Percentiles rank a stretch among this genome's conserved stretches.
Conservation (phyloP, 2,329 filamentous ascomycete genomes). For the Raffaelea deltoideospora region DNA sequence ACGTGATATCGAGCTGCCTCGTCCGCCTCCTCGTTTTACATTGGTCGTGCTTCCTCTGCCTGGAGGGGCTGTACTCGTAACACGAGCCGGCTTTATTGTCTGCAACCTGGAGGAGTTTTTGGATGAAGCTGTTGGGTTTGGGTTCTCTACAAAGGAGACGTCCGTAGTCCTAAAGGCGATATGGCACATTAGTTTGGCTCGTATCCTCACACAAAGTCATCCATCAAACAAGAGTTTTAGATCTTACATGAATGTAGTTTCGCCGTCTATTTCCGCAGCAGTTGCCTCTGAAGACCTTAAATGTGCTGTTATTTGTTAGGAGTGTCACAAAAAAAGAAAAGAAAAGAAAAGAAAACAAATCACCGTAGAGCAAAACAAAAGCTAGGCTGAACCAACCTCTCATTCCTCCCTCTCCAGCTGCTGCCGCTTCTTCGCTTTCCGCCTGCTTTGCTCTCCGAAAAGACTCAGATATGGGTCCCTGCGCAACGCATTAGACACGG, state of each 20-base stretch:
- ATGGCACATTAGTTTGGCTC: constrained; percentile 5
- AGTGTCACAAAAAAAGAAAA: not conserved
- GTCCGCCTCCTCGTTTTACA: no score
- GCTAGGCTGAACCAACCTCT: no score
- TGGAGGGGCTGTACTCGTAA: no score
- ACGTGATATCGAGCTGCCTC: constrained; percentile 15
- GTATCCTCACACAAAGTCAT: constrained; percentile 8
- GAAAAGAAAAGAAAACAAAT: no score
- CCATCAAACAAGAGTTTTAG: constrained; percentile 27
- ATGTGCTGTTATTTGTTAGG: constrained; percentile 10
- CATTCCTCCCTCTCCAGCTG: not conserved
- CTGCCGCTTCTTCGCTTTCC: constrained; percentile 29
- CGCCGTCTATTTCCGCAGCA: constrained; percentile 32
- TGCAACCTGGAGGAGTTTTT: constrained; percentile 32
- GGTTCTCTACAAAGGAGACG: constrained; percentile 81
- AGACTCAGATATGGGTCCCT: constrained; percentile 69
- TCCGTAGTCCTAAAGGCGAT: constrained; percentile 76
- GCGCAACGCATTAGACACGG: not conserved
- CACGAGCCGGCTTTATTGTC: no score
- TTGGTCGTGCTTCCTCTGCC: constrained; percentile 19
- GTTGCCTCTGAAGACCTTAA: no score
- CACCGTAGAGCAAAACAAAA: no score
- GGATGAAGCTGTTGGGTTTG: constrained; percentile 49
- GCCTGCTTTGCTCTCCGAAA: constrained; percentile 54
- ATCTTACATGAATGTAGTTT: constrained; percentile 71